phyloP scores from a whole-genome alignment of 2,329 filamentous ascomycete species.

The Alternaria ethzedia region DNA sequence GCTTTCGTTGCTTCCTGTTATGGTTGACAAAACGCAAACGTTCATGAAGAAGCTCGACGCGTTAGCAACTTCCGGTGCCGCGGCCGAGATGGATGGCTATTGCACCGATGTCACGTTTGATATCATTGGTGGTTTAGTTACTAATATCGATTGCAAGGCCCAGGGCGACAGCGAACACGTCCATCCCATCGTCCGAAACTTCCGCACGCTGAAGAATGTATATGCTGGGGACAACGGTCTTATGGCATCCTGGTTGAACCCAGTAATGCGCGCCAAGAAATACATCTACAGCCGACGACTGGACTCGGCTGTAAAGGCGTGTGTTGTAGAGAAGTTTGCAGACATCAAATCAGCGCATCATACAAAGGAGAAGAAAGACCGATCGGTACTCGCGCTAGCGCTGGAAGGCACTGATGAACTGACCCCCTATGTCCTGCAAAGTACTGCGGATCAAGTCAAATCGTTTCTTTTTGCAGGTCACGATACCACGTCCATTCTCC shows the following conservation, averaged over 20 bases:
- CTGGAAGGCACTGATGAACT: slow-evolving; percentile 39
- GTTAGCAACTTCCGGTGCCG: slow-evolving; percentile 27
- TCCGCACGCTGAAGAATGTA: slow-evolving; percentile 24
- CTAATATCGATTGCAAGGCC: slow-evolving; percentile 36
- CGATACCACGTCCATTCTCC: slow-evolving; percentile 51
- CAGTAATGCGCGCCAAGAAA: slow-evolving; percentile 23
- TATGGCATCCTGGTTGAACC: slow-evolving; percentile 30
- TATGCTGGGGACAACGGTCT: slow-evolving; percentile 28
- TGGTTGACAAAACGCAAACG: slow-evolving; percentile 44
- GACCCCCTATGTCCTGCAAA: slow-evolving; percentile 45
- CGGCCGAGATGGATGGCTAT: slow-evolving; percentile 38
- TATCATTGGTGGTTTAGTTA: slow-evolving; percentile 44
- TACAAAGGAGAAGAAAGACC: slow-evolving; percentile 28
- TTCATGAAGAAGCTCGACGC: slow-evolving; percentile 43
- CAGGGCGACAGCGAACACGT: slow-evolving; percentile 28
- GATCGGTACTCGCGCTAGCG: slow-evolving; percentile 45
- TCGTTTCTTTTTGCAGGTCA: slow-evolving; percentile 57
- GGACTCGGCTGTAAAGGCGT: slow-evolving; percentile 36
- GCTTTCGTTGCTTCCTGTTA: slow-evolving; percentile 40
- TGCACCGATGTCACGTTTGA: slow-evolving; percentile 45
- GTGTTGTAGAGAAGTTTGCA: slow-evolving; percentile 33
- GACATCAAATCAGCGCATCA: slow-evolving; percentile 28
- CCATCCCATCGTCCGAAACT: slow-evolving; percentile 36
- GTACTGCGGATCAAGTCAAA: slow-evolving; percentile 50
- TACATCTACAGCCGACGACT: slow-evolving; percentile 29